Conservation (phyloP, 768 basidiomycete species). For the Trametes meyenii region DNA sequence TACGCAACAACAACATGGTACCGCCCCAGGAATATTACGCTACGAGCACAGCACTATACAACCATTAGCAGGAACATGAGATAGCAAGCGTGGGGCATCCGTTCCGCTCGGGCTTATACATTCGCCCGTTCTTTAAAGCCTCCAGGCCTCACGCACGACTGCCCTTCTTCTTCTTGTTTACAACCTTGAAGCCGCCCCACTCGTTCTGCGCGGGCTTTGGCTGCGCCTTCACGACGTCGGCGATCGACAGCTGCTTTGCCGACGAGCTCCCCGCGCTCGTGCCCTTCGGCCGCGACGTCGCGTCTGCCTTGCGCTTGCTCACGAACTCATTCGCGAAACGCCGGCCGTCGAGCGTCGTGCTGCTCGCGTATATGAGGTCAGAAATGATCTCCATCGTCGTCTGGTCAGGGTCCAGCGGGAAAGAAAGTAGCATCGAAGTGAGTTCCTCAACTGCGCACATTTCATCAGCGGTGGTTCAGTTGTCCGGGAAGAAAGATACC, state of each 20-base stretch:
- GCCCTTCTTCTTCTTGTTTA: slow-evolving; percentile 94
- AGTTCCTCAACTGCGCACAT: slow-evolving; percentile 88
- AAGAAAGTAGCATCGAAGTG: slow-evolving; percentile 91
- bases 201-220: slow-evolving; percentile 71
- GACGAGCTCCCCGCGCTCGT: slow-evolving; percentile 35
- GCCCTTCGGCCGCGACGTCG: slow-evolving; percentile 53
- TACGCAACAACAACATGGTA: slow-evolving; percentile 15
- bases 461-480: slow-evolving; percentile 1
- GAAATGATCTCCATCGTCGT: slow-evolving; percentile 90
- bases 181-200: slow-evolving; percentile 90
- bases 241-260: slow-evolving; percentile 69
- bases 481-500: slow-evolving; percentile 25
- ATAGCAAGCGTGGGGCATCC: not conserved
- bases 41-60: slow-evolving; percentile 25
- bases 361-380: slow-evolving; percentile 92
- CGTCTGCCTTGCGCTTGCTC: slow-evolving; percentile 83
- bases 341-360: slow-evolving; percentile 92
- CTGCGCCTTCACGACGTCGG: slow-evolving; percentile 88
- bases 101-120: not conserved
- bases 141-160: slow-evolving; percentile 51
- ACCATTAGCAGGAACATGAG: slow-evolving; percentile 14
- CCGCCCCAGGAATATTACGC: not conserved
- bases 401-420: slow-evolving; percentile 87
- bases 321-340: slow-evolving; percentile 94
- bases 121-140: not conserved